Base-by-base conservation (phyloP, 352 stramenopile genomes). In the Pythium brassicae region DNA sequence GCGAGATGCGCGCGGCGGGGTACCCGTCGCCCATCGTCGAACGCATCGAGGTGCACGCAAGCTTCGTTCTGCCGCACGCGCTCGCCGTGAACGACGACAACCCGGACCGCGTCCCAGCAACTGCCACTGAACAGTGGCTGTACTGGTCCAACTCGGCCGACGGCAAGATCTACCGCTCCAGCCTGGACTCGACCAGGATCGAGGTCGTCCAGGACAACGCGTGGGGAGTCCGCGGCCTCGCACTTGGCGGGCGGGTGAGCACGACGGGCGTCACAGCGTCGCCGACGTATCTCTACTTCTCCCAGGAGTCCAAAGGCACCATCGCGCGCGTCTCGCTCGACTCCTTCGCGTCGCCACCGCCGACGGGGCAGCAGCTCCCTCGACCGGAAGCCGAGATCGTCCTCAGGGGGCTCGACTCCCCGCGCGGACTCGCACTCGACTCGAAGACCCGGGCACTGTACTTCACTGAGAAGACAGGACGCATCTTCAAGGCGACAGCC, bases 111-210 rank as follows among this genome's bases (percentile, higher is more conserved):
- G 32, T 37, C 32, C 14, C 42, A 7, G 22, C 37, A 27, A 19
- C 14, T 22, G 66, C 22, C 47, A 52, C 22, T 25, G 27, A 56
- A 34, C 22, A 75, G 40, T 83, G 72, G 63, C 55, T 92, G 4
- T 89, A 85, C 58, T 92, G 81, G 81, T 83, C 78, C 29, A 92
- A 89, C 44, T 82, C 78, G 7, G 63, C 57, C 2, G 81, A 92
- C 35, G 78, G 81, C 0, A 65, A 45, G 1, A 82, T 92, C 37
- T 92, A 92, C 54, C 63, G 74, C 2, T 87, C 66, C n/a, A 77
- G 65, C 39, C 58, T 88, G n/a, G 15, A 15, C 2, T 71, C 74
- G 8, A 82, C 59, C 11, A 52, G 58, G 10, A 78, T 89, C 17
- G 56, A 74, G 10, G 54, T 75, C 14, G 49, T 92, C 7, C 66